Evolutionary conservation across 768 basidiomycete species (phyloP).

Genomic region (Mycena olivaceomarginata): DNA sequence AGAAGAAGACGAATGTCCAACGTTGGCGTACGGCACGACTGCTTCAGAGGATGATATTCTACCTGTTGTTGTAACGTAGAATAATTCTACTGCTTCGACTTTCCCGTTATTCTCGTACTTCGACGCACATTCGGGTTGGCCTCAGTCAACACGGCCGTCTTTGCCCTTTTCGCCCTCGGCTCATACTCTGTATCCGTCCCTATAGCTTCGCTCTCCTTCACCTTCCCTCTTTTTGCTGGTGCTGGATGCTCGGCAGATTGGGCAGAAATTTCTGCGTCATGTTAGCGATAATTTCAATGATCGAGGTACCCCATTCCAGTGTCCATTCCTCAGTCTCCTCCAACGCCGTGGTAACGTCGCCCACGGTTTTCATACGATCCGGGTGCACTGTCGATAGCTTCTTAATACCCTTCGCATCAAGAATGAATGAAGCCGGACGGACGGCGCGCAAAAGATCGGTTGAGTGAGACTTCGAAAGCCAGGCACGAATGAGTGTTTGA

Average conservation of each 20-base stretch:
- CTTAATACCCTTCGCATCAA: too few species aligned
- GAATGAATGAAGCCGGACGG: too few species aligned
- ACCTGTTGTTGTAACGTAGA: neutral
- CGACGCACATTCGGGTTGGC: conserved; percentile 5
- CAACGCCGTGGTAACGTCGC: conserved; percentile 31
- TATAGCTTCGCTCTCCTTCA: neutral
- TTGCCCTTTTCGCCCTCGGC: too few species aligned
- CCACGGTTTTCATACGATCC: conserved; percentile 18
- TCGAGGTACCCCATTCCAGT: conserved; percentile 41
- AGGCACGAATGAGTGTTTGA: too few species aligned
- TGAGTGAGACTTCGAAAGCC: too few species aligned
- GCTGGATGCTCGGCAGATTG: neutral
- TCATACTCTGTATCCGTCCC: too few species aligned
- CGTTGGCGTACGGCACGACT: too few species aligned
- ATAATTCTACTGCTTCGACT: too few species aligned
- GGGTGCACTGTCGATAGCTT: conserved; percentile 27
- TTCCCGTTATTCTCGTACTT: neutral
- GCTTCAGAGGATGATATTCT: too few species aligned
- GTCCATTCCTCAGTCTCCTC: conserved; percentile 50
- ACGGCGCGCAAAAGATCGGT: too few species aligned
- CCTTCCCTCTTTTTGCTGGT: neutral
- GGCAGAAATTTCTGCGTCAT: neutral
- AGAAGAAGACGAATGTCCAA: too few species aligned
- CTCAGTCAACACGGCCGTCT: neutral
- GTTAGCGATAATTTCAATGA: conserved; percentile 12